These are phyloP conservation scores for Mallotus japonicus DNA, from an alignment of 441 rosid genomes.

Conservation along the genomic window DNA sequence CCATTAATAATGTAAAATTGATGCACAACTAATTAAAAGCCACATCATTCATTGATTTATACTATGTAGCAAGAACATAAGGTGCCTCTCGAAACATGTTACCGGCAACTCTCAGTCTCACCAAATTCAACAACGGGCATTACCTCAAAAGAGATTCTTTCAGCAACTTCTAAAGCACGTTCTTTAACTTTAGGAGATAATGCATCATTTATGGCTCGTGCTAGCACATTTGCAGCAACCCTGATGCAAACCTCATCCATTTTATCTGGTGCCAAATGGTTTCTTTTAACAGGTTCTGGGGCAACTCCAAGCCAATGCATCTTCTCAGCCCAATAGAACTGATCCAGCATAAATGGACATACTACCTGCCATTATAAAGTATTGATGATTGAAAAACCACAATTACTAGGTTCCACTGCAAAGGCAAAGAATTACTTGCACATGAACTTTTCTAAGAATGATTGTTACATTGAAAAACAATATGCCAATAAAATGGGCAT, in stretches of 20 bases:
- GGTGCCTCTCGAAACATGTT: background rate
- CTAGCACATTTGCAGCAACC: constrained; percentile 51
- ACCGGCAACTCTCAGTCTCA: background rate
- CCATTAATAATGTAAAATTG: no score
- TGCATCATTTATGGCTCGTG: constrained; percentile 53
- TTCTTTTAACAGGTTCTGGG: constrained; percentile 69
- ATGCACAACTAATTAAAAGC: background rate
- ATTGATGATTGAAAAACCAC: background rate
- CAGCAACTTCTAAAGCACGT: constrained; percentile 51
- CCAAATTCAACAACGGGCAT: constrained; percentile 2
- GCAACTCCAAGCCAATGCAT: constrained; percentile 94
- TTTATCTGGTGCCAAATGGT: constrained; percentile 50
- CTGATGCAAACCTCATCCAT: constrained; percentile 34
- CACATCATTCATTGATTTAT: background rate
- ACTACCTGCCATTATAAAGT: constrained; percentile 50
- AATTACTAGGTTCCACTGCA: background rate
- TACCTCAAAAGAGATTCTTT: constrained; percentile 68
- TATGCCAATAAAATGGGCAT: background rate
- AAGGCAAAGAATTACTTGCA: background rate
- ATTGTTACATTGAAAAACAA: background rate
- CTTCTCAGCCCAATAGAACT: constrained; percentile 95
- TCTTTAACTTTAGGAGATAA: constrained; percentile 49
- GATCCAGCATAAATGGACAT: constrained; percentile 88
- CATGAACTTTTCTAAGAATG: no score
- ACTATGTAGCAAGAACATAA: background rate